Base-by-base conservation (phyloP, 2,329 filamentous ascomycete genomes). In the Onygena corvina region DNA sequence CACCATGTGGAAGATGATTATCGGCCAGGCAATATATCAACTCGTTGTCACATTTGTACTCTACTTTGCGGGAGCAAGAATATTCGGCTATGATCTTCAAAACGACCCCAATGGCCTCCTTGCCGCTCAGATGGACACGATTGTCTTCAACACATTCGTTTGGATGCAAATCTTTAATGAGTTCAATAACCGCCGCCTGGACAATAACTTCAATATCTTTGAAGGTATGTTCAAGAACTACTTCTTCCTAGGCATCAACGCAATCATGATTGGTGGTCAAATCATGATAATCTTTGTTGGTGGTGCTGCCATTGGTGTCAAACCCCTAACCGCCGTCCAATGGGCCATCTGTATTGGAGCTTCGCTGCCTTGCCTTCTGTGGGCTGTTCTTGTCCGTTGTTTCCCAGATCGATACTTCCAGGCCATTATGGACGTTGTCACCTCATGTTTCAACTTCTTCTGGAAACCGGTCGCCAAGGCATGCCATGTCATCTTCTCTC, bases 141-240 rank as follows among this genome's bases (percentile, higher is more conserved):
- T 96, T 44, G 85, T 96, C 5, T 96, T 96, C 76, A 96, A 96
- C 71, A 92, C 87, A 0, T 96, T 96, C 63, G 90, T 95, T 48
- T 96, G 90, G 90, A 95, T 96, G 89, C 90, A 96, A 60, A 93
- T 96, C 59, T 96, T 96, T 73, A 96, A 96, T 68, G 84, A 94
- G 63, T 86, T 93, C 77, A 96, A 96, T 72, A 94, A 94, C 69
- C 86, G 90, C 52, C 86, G 90, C 9, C 75, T 96, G 49, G 90
- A 96, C 66, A 96, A 96, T 68, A 78, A 81, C 49, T 89, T 94
- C 74, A 96, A 96, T 68, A 88, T 96, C 54, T 90, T 96, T 53
- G 90, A 95, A 63, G 87, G 87, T 49, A 77, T 96, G 52, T 76
- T 76, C 21, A 78, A 78, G 62, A 96, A 96, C 65, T 84, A 76